Conservation (phyloP, 345 rosid genomes). For the Sonneratia caseolaris region DNA sequence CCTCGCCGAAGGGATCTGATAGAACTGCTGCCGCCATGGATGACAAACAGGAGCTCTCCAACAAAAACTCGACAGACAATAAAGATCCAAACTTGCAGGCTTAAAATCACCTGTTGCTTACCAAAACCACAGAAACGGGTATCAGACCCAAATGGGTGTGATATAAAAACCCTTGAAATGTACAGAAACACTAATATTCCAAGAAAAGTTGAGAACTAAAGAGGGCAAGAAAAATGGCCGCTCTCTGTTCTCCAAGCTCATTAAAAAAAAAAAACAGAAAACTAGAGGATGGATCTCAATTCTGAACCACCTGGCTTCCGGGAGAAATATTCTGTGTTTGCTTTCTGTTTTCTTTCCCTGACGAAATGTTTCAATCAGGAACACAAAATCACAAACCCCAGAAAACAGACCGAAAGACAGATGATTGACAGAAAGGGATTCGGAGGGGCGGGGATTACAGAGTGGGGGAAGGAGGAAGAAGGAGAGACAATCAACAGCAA, state of each 20-base stretch:
- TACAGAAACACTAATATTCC: not conserved
- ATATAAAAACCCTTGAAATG: not conserved
- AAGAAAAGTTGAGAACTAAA: not conserved
- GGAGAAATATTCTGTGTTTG: not conserved
- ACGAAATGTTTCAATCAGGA: too few relatives aligned
- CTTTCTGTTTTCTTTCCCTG: too few relatives aligned
- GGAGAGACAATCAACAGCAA: too few relatives aligned
- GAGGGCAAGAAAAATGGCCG: not conserved
- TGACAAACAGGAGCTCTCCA: not conserved
- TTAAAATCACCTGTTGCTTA: not conserved
- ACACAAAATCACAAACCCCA: too few relatives aligned
- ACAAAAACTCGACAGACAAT: not conserved
- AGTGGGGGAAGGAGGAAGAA: too few relatives aligned
- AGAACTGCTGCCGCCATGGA: not conserved
- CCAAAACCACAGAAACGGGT: constrained; percentile 2
- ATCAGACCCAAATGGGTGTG: not conserved
- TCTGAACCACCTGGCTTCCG: too few relatives aligned
- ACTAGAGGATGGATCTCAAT: too few relatives aligned
- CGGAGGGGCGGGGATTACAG: too few relatives aligned
- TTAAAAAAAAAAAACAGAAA: constrained; percentile 1
- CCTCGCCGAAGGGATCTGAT: constrained; percentile 14
- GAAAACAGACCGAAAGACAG: too few relatives aligned
- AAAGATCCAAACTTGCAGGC: not conserved
- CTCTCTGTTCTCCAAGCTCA: not conserved
- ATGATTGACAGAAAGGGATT: too few relatives aligned